Base-by-base conservation (phyloP, 805 yeast species). In the Starmerella vitae region DNA sequence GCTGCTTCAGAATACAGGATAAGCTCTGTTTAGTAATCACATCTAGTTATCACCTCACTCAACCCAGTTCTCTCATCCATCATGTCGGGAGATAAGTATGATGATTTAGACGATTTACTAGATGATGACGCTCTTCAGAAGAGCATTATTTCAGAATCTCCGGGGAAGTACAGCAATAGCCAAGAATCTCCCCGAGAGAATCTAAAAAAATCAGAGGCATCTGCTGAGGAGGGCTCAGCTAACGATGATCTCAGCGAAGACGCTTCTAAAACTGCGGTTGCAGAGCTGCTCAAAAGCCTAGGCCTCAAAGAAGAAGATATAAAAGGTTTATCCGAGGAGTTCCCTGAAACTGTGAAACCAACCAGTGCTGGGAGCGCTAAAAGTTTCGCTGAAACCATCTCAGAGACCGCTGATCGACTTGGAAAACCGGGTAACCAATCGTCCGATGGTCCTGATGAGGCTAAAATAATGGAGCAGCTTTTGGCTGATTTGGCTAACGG, bases 371-470 rank as follows among this genome's bases (percentile, higher is more conserved):
- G 13, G 12, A 24, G 27, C 13, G 27, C 27, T 13, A 9, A 34
- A 30, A 33, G 21, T 8, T 77, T 86, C 54, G 78, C 82, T 53
- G 71, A 71, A 43, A 81, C 86, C 6, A 81, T 88, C 54, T 70
- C 83, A 20, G 76, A 74, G 39, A 83, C 97, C 0, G 70, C 85
- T 64, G 74, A 76, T 51, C 68, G 95, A 43, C 65, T 88, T 52
- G 81, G 80, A 53, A 78, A 73, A 44, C n/a, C n/a, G n/a, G n/a
- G n/a, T n/a, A 75, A 81, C 20, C 84, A 85, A n/a, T 76, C 82
- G 20, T 26, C 34, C 9, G 50, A 35, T 9, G 33, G 7, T 12
- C 27, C 46, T 8, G 62, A 59, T 21, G 58, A 65, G 1, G 76
- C 70, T 39, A 76, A 72, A 36, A 50, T 74, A 34, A 51, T 78